These are phyloP conservation scores for Vararia minispora DNA, from an alignment of 768 basidiomycete genomes.

Conservation along the genomic window DNA sequence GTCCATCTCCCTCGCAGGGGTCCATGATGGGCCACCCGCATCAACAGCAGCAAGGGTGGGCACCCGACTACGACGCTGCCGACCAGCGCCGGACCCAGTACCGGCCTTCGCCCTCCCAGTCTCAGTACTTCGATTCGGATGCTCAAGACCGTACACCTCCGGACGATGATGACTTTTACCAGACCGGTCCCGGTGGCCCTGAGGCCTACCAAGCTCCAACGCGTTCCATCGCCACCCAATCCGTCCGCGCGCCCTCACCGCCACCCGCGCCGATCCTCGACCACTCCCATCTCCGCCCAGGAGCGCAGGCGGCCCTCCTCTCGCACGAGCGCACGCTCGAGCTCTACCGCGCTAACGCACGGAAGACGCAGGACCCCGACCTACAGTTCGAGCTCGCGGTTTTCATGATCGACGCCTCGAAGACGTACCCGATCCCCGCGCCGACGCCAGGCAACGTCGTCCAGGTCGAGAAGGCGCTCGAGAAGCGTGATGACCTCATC, in stretches of 20 bases:
- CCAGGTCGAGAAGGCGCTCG: constrained; percentile 68
- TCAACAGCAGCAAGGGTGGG: too few relatives aligned
- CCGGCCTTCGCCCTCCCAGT: constrained; percentile 9
- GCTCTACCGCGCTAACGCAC: constrained; percentile 94
- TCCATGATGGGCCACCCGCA: background rate
- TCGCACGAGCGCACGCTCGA: constrained; percentile 95
- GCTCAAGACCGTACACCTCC: constrained; percentile 9
- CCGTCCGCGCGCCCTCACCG: constrained; percentile 57
- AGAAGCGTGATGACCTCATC: constrained; percentile 80
- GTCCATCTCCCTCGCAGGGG: constrained; percentile 4
- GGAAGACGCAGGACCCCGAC: constrained; percentile 97
- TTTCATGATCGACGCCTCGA: constrained; percentile 97
- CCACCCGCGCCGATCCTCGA: constrained; percentile 65
- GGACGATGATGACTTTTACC: constrained; percentile 14
- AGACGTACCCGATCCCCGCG: constrained; percentile 70
- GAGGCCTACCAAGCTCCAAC: too few relatives aligned
- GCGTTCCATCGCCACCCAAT: constrained; percentile 38
- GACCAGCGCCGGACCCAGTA: background rate
- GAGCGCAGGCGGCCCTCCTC: constrained; percentile 84
- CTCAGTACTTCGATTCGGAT: constrained; percentile 12
- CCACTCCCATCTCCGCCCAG: constrained; percentile 88
- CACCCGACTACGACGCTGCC: background rate
- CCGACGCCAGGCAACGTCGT: constrained; percentile 63
- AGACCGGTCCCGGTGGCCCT: constrained; percentile 8
- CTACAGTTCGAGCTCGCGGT: constrained; percentile 97